Evolutionary conservation across 306 rosid genomes (phyloP), one percentile per base, ranked within the genome.

Genomic region (Pterocarpus santalinus): DNA sequence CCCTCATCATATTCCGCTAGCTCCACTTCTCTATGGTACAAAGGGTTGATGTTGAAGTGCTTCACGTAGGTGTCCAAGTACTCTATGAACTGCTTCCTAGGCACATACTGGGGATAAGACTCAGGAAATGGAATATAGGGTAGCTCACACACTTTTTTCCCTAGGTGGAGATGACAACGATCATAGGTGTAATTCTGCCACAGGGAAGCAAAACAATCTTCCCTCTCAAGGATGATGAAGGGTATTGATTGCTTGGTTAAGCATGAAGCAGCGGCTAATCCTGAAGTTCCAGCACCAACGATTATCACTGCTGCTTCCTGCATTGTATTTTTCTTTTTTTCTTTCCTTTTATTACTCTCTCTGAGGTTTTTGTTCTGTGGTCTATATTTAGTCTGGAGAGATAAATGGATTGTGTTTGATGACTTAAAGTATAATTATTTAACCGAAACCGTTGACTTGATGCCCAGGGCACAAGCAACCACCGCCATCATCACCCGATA

Each of bases 181-280:
- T 93, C 92, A 43, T 93, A 93, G 3, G 94, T 49, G 32, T 86
- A 83, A 41, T 91, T 93, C 28, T 80, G 86, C 97, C 94, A 93
- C 0, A 90, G 65, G 30, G 97, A 87, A 58, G 93, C 94, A 58
- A 73, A 62, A 52, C 92, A 89, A 1, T 91, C 90, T 11, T 91
- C 92, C 82, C 97, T 80, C 41, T 93, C 97, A 0, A 91, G 85
- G 8, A 93, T 15, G 12, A 81, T 47, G 87, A 58, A 78, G 0
- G 97, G 92, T 36, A 91, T 79, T 0, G 90, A 85, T 17, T 77
- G 66, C 7, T 68, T 75, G 11, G 76, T 80, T 44, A 89, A 82
- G 47, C 92, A 88, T 0, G 86, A 89, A 0, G 97, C 88, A 0
- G 82, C 6, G 14, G 93, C 90, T 0, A 91, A 83, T 9, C 97